A percentile compares a stretch with the other conserved stretches of the same genome.
Evolutionary conservation across 2,329 filamentous ascomycete species (phyloP).

Genomic region (Aspergillus versicolor): DNA sequence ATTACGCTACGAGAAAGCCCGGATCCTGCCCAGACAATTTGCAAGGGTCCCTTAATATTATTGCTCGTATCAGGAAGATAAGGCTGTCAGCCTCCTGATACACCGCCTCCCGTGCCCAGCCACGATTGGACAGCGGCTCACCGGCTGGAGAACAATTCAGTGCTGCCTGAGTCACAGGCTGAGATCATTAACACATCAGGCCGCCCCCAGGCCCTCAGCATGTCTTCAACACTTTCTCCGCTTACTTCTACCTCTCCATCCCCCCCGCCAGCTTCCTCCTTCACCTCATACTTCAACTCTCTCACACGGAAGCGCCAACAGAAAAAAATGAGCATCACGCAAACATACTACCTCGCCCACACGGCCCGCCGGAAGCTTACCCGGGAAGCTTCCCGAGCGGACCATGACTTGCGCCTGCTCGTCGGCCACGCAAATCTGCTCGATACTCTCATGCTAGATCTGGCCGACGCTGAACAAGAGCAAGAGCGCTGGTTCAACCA

Average conservation of each 20-base stretch:
- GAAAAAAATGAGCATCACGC: slow-evolving; percentile 95
- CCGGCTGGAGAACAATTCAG: slow-evolving; percentile 15
- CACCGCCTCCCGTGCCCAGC: slow-evolving; percentile 27
- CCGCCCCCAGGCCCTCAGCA: slow-evolving; percentile 22
- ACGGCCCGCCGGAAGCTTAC: slow-evolving; percentile 96
- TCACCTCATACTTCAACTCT: slow-evolving; percentile 43
- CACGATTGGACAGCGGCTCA: slow-evolving; percentile 26
- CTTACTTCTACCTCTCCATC: background rate
- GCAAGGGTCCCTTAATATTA: background rate
- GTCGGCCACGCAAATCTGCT: slow-evolving; percentile 98
- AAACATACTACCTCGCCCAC: slow-evolving; percentile 98
- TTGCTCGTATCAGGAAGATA: slow-evolving; percentile 10
- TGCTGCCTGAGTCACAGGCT: slow-evolving; percentile 28
- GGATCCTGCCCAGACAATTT: background rate
- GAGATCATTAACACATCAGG: slow-evolving; percentile 29
- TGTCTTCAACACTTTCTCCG: slow-evolving; percentile 17
- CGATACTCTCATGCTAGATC: slow-evolving; percentile 86
- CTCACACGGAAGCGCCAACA: slow-evolving; percentile 47
- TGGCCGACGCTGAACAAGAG: slow-evolving; percentile 90
- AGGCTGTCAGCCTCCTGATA: slow-evolving; percentile 19
- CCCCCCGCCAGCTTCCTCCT: slow-evolving; percentile 21
- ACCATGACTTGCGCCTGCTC: slow-evolving; percentile 92
- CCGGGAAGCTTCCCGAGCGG: slow-evolving; percentile 80
- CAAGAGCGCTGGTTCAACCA: slow-evolving; percentile 99
- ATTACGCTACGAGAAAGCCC: background rate